phyloP scores from a whole-genome alignment of 2,329 filamentous ascomycete genomes.

The Ceratocystis destructans region DNA sequence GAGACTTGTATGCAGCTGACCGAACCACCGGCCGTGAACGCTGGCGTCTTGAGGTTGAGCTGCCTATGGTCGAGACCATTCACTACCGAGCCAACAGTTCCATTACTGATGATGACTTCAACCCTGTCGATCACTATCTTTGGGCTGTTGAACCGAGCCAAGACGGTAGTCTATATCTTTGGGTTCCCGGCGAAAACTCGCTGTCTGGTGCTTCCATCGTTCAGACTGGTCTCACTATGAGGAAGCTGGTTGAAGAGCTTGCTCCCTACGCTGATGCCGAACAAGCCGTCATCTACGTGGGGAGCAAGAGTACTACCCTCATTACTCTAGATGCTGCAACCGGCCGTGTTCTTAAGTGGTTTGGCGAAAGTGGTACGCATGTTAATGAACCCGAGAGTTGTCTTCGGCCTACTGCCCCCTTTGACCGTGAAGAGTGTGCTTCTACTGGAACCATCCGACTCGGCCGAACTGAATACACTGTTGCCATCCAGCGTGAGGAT shows the following conservation, averaged over 20 bases:
- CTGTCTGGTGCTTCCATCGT: constrained; percentile 35
- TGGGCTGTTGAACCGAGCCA: constrained; percentile 92
- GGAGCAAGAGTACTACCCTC: constrained; percentile 78
- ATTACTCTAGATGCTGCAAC: constrained; percentile 80
- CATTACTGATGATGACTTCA: constrained; percentile 42
- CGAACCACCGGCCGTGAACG: constrained; percentile 69
- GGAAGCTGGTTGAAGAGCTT: constrained; percentile 71
- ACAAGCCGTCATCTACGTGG: constrained; percentile 73
- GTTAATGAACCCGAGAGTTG: constrained; percentile 63
- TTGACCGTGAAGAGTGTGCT: constrained; percentile 63
- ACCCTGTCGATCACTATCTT: constrained; percentile 67
- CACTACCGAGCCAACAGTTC: constrained; percentile 63
- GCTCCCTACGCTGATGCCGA: constrained; percentile 63
- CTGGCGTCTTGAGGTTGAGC: constrained; percentile 74
- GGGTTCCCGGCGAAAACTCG: constrained; percentile 47
- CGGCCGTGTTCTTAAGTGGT: constrained; percentile 69
- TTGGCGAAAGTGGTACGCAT: constrained; percentile 58
- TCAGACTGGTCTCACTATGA: constrained; percentile 61
- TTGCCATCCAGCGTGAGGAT: constrained; percentile 65
- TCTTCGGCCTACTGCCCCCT: constrained; percentile 50
- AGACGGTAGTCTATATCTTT: constrained; percentile 77
- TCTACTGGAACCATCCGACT: constrained; percentile 68
- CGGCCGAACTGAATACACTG: constrained; percentile 77
- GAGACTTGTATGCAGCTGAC: constrained; percentile 83
- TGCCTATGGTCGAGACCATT: constrained; percentile 79